phyloP scores from a whole-genome alignment of 805 yeast genomes.

The Lipomyces spencermartinsiae region DNA sequence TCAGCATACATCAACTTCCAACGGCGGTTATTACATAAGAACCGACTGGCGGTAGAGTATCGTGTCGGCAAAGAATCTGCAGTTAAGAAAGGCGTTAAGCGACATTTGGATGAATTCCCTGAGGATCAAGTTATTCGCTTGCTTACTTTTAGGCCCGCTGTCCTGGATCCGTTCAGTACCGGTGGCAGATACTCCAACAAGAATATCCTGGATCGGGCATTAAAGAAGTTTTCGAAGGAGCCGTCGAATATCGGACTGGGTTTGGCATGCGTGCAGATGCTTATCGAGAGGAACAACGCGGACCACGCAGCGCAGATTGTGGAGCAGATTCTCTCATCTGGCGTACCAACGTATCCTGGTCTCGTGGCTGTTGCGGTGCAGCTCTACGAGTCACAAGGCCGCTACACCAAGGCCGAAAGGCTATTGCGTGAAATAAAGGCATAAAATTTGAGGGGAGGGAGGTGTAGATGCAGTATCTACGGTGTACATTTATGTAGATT shows the following conservation, averaged over 20 bases:
- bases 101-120: conserved; percentile 29
- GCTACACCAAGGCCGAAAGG: conserved; percentile 46
- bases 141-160: conserved; percentile 27
- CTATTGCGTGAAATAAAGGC: conserved; percentile 45
- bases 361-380: conserved; percentile 58
- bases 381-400: conserved; percentile 56
- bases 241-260: conserved; percentile 42
- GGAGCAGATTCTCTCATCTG: conserved; percentile 28
- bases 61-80: conserved; percentile 32
- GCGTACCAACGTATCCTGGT: conserved; percentile 47
- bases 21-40: conserved; percentile 18
- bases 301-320: conserved; percentile 43
- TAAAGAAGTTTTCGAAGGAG: conserved; percentile 42
- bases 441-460: conserved; percentile 39
- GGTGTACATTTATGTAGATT: neutral
- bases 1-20: conserved; percentile 25
- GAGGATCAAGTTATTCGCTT: conserved; percentile 30
- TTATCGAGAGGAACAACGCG: conserved; percentile 37
- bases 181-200: conserved; percentile 31
- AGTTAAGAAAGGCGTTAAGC: conserved; percentile 30
- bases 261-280: conserved; percentile 44
- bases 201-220: conserved; percentile 38
- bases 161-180: conserved; percentile 31
- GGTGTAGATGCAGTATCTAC: neutral
- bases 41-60: conserved; percentile 30